A percentile compares a stretch with the other conserved stretches of the same genome.
phyloP scores from a whole-genome alignment of 768 basidiomycete genomes.

The Macrolepiota dolichaula region DNA sequence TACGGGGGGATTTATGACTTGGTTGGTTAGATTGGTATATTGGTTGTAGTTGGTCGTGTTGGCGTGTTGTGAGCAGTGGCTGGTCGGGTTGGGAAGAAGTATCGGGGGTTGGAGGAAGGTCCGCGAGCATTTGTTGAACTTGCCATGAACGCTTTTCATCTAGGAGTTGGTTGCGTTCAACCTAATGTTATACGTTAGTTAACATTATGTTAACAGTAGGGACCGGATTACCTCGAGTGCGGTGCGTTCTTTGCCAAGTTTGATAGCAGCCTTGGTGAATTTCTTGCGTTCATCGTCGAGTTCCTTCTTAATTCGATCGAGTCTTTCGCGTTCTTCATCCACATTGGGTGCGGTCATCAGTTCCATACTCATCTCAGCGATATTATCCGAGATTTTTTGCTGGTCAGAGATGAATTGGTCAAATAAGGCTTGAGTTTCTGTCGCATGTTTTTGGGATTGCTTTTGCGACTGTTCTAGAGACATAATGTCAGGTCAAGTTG shows the following conservation, averaged over 20 bases:
- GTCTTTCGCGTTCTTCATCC: slow-evolving; percentile 51
- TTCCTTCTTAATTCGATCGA: slow-evolving; percentile 49
- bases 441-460: slow-evolving; percentile 35
- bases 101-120: slow-evolving; percentile 45
- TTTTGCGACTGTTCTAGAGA: slow-evolving; percentile 45
- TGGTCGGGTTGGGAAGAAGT: slow-evolving; percentile 13
- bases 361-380: slow-evolving; percentile 47
- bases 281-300: slow-evolving; percentile 65
- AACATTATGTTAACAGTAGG: not conserved
- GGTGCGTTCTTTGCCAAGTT: slow-evolving; percentile 62
- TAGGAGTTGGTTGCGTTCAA: slow-evolving; percentile 53
- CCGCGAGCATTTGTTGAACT: slow-evolving; percentile 56
- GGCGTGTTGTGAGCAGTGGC: too few species aligned
- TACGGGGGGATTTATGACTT: slow-evolving; percentile 14
- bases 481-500: slow-evolving; percentile 10
- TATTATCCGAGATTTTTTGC: slow-evolving; percentile 30
- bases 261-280: slow-evolving; percentile 61
- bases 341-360: slow-evolving; percentile 47
- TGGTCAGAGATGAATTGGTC: slow-evolving; percentile 48
- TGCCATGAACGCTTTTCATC: slow-evolving; percentile 80
- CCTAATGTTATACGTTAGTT: slow-evolving; percentile 33
- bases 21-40: slow-evolving; percentile 10
- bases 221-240: slow-evolving; percentile 52
- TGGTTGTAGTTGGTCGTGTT: slow-evolving; percentile 14
- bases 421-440: slow-evolving; percentile 51